Evolutionary conservation across 352 stramenopile genomes (phyloP).

Genomic region (Pythium aristosporum): DNA sequence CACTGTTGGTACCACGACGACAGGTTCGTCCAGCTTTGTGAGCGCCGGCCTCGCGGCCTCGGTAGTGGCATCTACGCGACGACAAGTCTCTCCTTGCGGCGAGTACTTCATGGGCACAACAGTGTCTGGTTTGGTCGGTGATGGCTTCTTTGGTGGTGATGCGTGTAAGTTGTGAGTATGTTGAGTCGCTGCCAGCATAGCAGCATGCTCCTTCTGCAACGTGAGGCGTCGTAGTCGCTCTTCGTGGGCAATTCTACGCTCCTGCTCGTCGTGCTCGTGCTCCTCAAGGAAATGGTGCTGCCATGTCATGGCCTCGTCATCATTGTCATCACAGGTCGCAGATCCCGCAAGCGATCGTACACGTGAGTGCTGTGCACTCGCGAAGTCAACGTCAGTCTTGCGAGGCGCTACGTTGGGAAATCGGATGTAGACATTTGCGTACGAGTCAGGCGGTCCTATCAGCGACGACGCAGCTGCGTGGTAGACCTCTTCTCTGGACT

Average conservation of each 20-base stretch:
- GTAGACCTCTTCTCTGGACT: neutral
- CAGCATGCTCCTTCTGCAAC: slow-evolving; percentile 7
- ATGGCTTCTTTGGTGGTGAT: slow-evolving; percentile 2
- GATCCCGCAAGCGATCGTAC: neutral
- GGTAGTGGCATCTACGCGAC: neutral
- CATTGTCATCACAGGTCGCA: neutral
- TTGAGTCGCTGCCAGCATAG: neutral
- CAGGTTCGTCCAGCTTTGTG: neutral
- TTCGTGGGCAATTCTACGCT: slow-evolving; percentile 15
- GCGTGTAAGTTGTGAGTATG: neutral
- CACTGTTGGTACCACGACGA: slow-evolving; percentile 9
- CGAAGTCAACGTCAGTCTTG: slow-evolving; percentile 24
- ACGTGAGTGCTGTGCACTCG: neutral
- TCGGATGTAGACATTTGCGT: slow-evolving; percentile 51
- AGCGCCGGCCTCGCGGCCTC: too few relatives aligned
- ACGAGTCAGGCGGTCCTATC: slow-evolving; percentile 4
- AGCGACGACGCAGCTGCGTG: neutral
- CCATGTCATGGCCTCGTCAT: slow-evolving; percentile 17
- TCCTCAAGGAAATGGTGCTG: slow-evolving; percentile 10
- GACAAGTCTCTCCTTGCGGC: neutral
- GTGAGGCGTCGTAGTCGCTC: slow-evolving; percentile 15
- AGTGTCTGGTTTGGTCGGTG: neutral
- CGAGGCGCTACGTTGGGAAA: slow-evolving; percentile 50
- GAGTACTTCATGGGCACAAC: neutral
- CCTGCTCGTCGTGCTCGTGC: slow-evolving; percentile 15